Base-by-base conservation (phyloP, 2,329 filamentous ascomycete species). In the Diaporthe ilicicola region DNA sequence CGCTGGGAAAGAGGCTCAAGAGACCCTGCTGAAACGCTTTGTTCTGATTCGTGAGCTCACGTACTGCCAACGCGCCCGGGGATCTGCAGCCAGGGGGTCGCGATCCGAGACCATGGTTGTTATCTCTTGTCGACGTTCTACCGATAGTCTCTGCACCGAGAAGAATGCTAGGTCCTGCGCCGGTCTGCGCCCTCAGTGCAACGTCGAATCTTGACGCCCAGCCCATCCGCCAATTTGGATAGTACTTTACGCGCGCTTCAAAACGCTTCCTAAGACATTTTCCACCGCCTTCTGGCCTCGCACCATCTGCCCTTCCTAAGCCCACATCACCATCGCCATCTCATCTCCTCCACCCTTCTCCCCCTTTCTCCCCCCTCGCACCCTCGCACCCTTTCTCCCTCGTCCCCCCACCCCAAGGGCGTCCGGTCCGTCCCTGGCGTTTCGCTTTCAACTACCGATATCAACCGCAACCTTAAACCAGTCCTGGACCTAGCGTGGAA, bases 401-500 rank as follows among this genome's bases (percentile, higher is more conserved):
- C 50, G 37, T 59, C 12, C 53, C 66, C 44, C 50, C 39, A 48
- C 39, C 50, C 53, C 66, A 44, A 44, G 42, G 39, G 59, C 59
- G 59, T 64, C 44, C 59, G 59, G 59, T 64, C 59, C 59, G 59
- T 64, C 59, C 59, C 59, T 64, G 59, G 24, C 44, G 29, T 64
- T 51, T 22, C 42, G 27, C 53, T 59, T 19, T 34, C 66, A 68
- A 51, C 66, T 59, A 39, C 66, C 44, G 55, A 27, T 39, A 48
- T 50, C 42, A 48, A 64, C 59, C 59, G 59, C 59, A 64, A 64
- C 59, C 59, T 64, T 68, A 50, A 55, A 68, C 29, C 53, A 51
- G 37, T 50, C 17, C 17, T 19, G 13, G 22, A 29, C 59, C 66
- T 68, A 68, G 53, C 66, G 53, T 68, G 42, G 66, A 59, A 51